Base-by-base conservation (phyloP, 345 rosid genomes). In the Hibiscus tridactylites region DNA sequence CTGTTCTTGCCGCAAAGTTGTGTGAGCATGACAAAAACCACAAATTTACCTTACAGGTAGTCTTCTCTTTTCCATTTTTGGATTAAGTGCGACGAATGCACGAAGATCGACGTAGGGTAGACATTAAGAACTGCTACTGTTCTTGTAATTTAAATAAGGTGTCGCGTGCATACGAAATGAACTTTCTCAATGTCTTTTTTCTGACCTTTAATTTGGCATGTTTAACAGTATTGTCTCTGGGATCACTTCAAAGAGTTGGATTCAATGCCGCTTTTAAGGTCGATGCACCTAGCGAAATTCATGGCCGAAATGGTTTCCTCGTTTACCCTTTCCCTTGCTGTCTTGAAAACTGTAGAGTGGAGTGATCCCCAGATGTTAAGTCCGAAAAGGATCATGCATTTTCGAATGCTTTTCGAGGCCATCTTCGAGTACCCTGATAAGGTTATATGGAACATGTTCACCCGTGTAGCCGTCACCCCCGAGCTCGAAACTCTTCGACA, bases 21-120 rank as follows among this genome's bases (percentile, higher is more conserved):
- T 94, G 99, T 35, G 89, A 85, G 77, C 91, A 91, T 69, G 93
- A 94, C 73, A 94, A 88, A 78, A 92, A 89, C 76, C 96, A 94
- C 82, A 94, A 88, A 79, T 86, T 84, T 69, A 94, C 99, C 29
- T 77, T 94, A 65, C 95, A 91, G 96, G 97, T 91, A 82, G 52
- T 44, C 21, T 62, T 49, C 49, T 68, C 46, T 50, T 12, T 44
- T 35, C 29, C 17, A 57, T 26, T 46, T 19, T 2, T 7, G 33
- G 19, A 64, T 47, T 28, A 67, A 17, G 29, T 11, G 26, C n/a
- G 39, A 57, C 3, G 65, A 46, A 46, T 21, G 63, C 33, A 44
- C 16, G 17, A 59, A 47, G 39, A 0, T 29, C 7, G 26, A 52
- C 56, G 15, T 12, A 33, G 74, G 0, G 50, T 6, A 37, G 47